Conservation (phyloP, 2,329 filamentous ascomycete genomes). For the Claviceps africana region DNA sequence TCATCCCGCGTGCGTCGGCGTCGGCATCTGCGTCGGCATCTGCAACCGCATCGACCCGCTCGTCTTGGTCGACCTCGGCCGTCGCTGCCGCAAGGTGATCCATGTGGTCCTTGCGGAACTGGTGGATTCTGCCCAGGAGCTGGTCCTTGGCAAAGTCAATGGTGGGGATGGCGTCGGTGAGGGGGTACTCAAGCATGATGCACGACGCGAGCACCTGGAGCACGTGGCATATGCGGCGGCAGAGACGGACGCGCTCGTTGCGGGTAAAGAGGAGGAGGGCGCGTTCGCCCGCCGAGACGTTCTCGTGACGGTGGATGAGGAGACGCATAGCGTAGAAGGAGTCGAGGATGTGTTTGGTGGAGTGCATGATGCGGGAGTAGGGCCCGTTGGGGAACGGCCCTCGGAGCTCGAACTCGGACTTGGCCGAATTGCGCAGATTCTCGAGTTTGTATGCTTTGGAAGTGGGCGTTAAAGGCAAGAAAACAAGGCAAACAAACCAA, state of each 20-base stretch:
- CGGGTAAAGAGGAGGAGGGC: slow-evolving; percentile 67
- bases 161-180: slow-evolving; percentile 77
- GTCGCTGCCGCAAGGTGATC: slow-evolving; percentile 9
- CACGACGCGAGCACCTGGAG: slow-evolving; percentile 76
- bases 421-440: slow-evolving; percentile 54
- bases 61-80: background rate
- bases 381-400: slow-evolving; percentile 70
- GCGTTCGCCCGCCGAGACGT: slow-evolving; percentile 65
- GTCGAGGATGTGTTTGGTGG: slow-evolving; percentile 75
- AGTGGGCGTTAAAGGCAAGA: background rate
- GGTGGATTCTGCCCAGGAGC: slow-evolving; percentile 74
- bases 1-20: slow-evolving; percentile 8
- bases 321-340: slow-evolving; percentile 95
- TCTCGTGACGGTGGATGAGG: slow-evolving; percentile 67
- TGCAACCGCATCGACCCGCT: slow-evolving; percentile 1
- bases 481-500: background rate
- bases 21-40: too few species aligned
- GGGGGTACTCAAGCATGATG: slow-evolving; percentile 85
- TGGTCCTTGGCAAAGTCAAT: slow-evolving; percentile 69
- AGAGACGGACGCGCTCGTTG: slow-evolving; percentile 66
- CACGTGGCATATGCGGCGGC: slow-evolving; percentile 81
- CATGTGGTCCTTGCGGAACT: slow-evolving; percentile 60
- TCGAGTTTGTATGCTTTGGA: slow-evolving; percentile 52
- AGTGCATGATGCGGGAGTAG: slow-evolving; percentile 61
- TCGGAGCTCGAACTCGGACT: slow-evolving; percentile 76